phyloP scores from a whole-genome alignment of 2,329 filamentous ascomycete genomes.

The Furcasterigmium furcatum region DNA sequence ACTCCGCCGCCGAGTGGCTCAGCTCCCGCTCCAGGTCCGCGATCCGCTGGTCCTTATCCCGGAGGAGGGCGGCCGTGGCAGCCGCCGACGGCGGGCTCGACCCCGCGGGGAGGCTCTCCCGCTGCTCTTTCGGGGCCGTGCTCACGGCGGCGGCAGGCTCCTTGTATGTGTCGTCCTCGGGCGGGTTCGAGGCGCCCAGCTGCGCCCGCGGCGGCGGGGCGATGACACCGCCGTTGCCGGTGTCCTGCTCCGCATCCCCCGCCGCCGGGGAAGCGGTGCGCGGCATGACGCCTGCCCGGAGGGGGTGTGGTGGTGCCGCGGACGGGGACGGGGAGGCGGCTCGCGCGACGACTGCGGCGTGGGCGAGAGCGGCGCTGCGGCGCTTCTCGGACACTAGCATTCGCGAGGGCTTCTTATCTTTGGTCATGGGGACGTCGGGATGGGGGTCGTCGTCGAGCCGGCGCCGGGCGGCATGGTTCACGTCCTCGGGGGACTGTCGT shows the following conservation, averaged over 20 bases:
- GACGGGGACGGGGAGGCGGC: slow-evolving; percentile 18
- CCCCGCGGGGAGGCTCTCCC: slow-evolving; percentile 14
- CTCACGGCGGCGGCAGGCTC: background rate
- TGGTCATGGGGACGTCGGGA: slow-evolving; percentile 11
- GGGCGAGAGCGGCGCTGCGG: slow-evolving; percentile 26
- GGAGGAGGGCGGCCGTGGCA: slow-evolving; percentile 21
- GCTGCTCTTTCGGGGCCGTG: background rate
- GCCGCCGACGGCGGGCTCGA: slow-evolving; percentile 21
- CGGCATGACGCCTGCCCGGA: background rate
- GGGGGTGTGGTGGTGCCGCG: slow-evolving; percentile 12
- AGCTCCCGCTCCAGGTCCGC: slow-evolving; percentile 50
- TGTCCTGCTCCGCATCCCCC: no score
- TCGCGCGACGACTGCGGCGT: no score
- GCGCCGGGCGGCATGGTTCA: slow-evolving; percentile 9
- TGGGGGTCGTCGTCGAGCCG: slow-evolving; percentile 1
- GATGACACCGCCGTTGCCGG: slow-evolving; percentile 28
- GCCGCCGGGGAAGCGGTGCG: slow-evolving; percentile 1
- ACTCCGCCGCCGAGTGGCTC: slow-evolving; percentile 48
- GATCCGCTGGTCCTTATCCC: slow-evolving; percentile 50
- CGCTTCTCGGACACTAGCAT: slow-evolving; percentile 36
- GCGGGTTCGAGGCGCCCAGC: slow-evolving; percentile 29
- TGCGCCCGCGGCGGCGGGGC: slow-evolving; percentile 34
- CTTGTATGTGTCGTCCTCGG: slow-evolving; percentile 9
- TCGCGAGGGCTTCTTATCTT: slow-evolving; percentile 13
- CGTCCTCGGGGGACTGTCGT: background rate